These are phyloP conservation scores for Neonectria neomacrospora DNA, from an alignment of 2,329 filamentous ascomycete species.

Conservation along the genomic window DNA sequence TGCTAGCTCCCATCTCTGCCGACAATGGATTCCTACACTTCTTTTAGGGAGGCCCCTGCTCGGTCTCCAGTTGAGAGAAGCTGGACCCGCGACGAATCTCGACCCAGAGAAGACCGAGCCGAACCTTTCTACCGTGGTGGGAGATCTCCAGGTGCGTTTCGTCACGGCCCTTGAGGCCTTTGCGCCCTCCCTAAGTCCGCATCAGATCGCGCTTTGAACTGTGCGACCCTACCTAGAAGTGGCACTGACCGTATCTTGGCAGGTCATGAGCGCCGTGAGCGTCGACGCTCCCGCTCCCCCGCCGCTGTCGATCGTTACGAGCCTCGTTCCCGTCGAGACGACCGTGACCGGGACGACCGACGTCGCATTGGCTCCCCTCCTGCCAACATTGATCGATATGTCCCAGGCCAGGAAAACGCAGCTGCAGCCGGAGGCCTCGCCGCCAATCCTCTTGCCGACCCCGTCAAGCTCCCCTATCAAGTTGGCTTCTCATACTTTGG, in stretches of 20 bases:
- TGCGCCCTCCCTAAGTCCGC: conserved; percentile 1
- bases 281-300: conserved; percentile 76
- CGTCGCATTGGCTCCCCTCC: conserved; percentile 71
- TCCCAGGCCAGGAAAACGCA: conserved; percentile 74
- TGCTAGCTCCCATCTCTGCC: conserved; percentile 30
- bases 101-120: conserved; percentile 60
- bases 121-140: conserved; percentile 74
- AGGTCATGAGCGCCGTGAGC: conserved; percentile 70
- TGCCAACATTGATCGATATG: conserved; percentile 84
- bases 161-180: conserved; percentile 1
- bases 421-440: conserved; percentile 54
- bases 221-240: background rate
- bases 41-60: conserved; percentile 62
- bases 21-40: conserved; percentile 65
- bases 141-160: conserved; percentile 75
- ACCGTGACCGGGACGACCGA: conserved; percentile 70
- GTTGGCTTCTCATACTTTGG: conserved; percentile 88
- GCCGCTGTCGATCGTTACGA: conserved; percentile 80
- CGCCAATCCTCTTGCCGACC: conserved; percentile 77
- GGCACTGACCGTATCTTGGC: conserved; percentile 14
- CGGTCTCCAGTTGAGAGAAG: conserved; percentile 65
- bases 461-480: conserved; percentile 78
- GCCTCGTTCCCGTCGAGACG: conserved; percentile 75
- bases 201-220: conserved; percentile 9
- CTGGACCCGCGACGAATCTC: conserved; percentile 65